Conservation (phyloP, 805 yeast species). For the Pichia ethanolica region DNA sequence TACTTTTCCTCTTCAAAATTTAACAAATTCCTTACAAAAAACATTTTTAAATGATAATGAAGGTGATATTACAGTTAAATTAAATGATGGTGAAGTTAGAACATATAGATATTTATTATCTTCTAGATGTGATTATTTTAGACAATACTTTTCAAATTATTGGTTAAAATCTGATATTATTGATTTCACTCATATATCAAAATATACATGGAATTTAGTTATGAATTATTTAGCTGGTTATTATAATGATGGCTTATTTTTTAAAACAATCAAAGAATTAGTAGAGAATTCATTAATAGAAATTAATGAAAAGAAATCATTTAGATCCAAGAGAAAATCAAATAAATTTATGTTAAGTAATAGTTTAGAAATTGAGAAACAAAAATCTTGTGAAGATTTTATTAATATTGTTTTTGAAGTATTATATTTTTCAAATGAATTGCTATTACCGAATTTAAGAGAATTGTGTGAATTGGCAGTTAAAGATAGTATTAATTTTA, state of each 20-base stretch:
- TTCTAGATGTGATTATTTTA: constrained; percentile 57
- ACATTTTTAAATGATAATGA: not conserved
- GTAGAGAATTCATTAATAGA: not conserved
- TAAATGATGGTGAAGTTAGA: constrained; percentile 39
- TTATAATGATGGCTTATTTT: constrained; percentile 34
- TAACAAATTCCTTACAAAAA: not conserved
- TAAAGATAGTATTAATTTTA: constrained; percentile 47
- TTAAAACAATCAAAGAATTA: constrained; percentile 16
- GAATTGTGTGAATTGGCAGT: constrained; percentile 54
- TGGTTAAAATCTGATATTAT: constrained; percentile 35
- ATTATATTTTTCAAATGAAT: constrained; percentile 54
- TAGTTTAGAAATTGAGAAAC: not conserved
- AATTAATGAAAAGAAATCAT: not conserved
- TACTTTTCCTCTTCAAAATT: constrained; percentile 3
- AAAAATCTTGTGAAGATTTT: constrained; percentile 29
- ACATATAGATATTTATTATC: constrained; percentile 49
- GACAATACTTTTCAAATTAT: constrained; percentile 42
- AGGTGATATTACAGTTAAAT: constrained; percentile 37
- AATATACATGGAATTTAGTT: constrained; percentile 39
- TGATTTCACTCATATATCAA: constrained; percentile 35
- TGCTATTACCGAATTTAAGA: constrained; percentile 52
- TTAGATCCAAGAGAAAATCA: not conserved
- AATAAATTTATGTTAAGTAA: not conserved
- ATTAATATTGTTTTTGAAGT: constrained; percentile 50
- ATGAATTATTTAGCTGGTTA: constrained; percentile 53